These are phyloP conservation scores for Eucalyptus polyanthemos DNA, from an alignment of 345 rosid genomes.

Conservation along the genomic window DNA sequence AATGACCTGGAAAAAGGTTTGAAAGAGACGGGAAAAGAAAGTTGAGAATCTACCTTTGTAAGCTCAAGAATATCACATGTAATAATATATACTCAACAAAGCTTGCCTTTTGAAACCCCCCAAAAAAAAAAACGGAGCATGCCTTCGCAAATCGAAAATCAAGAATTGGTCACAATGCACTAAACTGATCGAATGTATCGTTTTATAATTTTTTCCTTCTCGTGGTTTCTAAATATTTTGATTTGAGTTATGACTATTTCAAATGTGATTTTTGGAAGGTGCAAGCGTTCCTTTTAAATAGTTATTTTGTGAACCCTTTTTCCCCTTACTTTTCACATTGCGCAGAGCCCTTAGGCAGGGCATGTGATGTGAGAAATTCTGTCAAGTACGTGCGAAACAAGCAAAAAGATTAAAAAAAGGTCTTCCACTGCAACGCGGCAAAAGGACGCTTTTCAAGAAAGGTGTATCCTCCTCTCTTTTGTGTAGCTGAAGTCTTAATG, in stretches of 20 bases:
- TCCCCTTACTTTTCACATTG: not conserved
- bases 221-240: not conserved
- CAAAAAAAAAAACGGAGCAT: not conserved
- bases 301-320: not conserved
- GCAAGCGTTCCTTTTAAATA: not conserved
- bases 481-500: not conserved
- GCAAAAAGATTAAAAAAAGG: not conserved
- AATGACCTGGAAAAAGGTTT: not conserved
- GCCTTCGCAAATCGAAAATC: not conserved
- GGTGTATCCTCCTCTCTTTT: not conserved
- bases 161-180: not conserved
- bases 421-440: not conserved
- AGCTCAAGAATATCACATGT: not conserved
- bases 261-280: not conserved
- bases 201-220: not conserved
- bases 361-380: not conserved
- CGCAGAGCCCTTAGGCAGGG: not conserved
- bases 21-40: not conserved
- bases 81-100: not conserved
- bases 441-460: not conserved
- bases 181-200: not conserved
- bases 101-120: not conserved
- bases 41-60: not conserved
- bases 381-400: not conserved
- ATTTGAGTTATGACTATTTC: not conserved